Evolutionary conservation across 2,329 filamentous ascomycete species (phyloP), one percentile per base, ranked within the genome.

Genomic region (Tolypocladium nubicola): DNA sequence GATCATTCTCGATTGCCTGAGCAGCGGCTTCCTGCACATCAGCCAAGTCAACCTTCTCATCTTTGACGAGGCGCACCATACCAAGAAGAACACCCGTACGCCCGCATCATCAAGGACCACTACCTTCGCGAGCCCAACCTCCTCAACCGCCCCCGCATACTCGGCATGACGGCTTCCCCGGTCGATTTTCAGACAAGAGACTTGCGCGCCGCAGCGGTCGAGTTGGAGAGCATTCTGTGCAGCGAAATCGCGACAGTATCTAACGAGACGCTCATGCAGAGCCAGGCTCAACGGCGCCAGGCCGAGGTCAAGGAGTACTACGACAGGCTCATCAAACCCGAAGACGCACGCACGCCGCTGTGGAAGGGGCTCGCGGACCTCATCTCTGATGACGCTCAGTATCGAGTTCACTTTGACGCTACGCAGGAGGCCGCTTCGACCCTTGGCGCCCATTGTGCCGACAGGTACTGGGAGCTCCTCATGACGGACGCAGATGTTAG

Each of bases 141-240:
- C n/a, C n/a, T n/a, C 1, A 61, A 69, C 0, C 79, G 84, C 5
- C 94, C 94, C 4, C 87, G 86, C 41, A 85, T 99, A 21, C 88
- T 99, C 62, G 93, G 93, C 33, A 97, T 97, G 93, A 99, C 94
- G 1, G 94, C 94, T 10, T 97, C 94, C 0, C 94, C 94, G 0
- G 87, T 97, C 3, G 92, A 97, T 73, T 84, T 89, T 0, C 88
- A 89, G 65, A 81, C 82, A 0, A 63, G 52, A 19, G 85, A 96
- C 62, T 80, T 96, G 35, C 76, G 78, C 16, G 76, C 83, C 59
- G 89, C 89, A 41, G 88, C 89, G 0, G 74, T 75, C 59, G 84
- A 89, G 56, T 80, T 99, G 0, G 93, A 97, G 68, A 78, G 73
- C 1, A 76, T 95, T 43, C 76, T 99, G 1, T 82, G 94, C 66